Conservation (phyloP, 1,139 yeast genomes). For the Lizanozyma gosingica region DNA sequence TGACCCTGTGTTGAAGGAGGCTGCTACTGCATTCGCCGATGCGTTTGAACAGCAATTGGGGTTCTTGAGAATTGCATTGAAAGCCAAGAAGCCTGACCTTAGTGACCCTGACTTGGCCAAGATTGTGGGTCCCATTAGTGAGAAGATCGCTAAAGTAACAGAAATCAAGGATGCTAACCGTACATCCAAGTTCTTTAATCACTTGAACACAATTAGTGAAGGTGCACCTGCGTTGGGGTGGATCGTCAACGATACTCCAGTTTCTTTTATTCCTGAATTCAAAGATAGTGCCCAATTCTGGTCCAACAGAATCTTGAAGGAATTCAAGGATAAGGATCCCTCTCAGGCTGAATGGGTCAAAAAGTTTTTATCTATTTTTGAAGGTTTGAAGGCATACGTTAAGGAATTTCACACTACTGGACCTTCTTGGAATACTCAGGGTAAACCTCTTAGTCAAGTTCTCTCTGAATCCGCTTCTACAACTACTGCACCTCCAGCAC, state of each 20-base stretch:
- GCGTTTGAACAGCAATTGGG: slow-evolving; percentile 56
- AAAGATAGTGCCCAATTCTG: slow-evolving; percentile 92
- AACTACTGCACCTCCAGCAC: slow-evolving; percentile 12
- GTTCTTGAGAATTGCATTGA: slow-evolving; percentile 51
- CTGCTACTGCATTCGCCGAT: slow-evolving; percentile 42
- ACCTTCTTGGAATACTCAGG: slow-evolving; percentile 59
- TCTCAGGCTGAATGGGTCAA: slow-evolving; percentile 69
- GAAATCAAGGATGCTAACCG: slow-evolving; percentile 70
- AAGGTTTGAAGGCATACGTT: slow-evolving; percentile 61
- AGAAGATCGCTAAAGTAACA: slow-evolving; percentile 47
- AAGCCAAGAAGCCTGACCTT: slow-evolving; percentile 57
- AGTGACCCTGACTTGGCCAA: slow-evolving; percentile 46
- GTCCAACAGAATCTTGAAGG: slow-evolving; percentile 85
- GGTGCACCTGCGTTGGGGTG: slow-evolving; percentile 89
- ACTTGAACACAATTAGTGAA: slow-evolving; percentile 77
- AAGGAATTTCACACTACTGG: slow-evolving; percentile 79
- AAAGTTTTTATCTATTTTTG: slow-evolving; percentile 51
- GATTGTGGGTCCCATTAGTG: slow-evolving; percentile 62
- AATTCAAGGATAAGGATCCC: slow-evolving; percentile 61
- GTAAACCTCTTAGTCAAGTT: slow-evolving; percentile 37
- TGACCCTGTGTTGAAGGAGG: slow-evolving; percentile 56
- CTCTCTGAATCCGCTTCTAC: slow-evolving; percentile 11
- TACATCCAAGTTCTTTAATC: slow-evolving; percentile 53
- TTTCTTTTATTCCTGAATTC: slow-evolving; percentile 68
- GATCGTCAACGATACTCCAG: slow-evolving; percentile 69